These are phyloP conservation scores for Teratosphaeria epicoccoides DNA, from an alignment of 2,329 filamentous ascomycete genomes.

Conservation along the genomic window DNA sequence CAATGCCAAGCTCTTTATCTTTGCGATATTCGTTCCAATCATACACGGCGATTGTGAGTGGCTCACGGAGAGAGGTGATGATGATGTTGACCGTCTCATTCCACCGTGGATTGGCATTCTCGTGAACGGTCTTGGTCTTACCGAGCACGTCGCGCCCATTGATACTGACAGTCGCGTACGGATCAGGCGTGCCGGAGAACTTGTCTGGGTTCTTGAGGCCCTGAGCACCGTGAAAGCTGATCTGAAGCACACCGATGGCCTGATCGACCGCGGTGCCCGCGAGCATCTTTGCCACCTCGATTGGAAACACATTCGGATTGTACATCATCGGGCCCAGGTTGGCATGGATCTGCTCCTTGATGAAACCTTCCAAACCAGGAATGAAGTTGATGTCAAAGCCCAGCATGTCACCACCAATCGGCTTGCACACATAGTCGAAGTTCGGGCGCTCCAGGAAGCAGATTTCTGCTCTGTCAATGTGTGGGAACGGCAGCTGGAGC, in stretches of 20 bases:
- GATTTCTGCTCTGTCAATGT: slow-evolving; percentile 89
- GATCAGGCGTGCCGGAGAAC: slow-evolving; percentile 83
- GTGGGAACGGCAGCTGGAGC: slow-evolving; percentile 88
- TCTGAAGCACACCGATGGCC: slow-evolving; percentile 83
- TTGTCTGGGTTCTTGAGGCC: slow-evolving; percentile 93
- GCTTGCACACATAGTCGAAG: slow-evolving; percentile 97
- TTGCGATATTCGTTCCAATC: slow-evolving; percentile 96
- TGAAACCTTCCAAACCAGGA: slow-evolving; percentile 84
- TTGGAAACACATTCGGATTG: slow-evolving; percentile 90
- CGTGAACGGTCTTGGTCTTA: slow-evolving; percentile 76
- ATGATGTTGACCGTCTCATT: slow-evolving; percentile 96
- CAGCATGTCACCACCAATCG: slow-evolving; percentile 85
- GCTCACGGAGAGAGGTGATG: slow-evolving; percentile 79
- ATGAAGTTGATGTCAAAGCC: slow-evolving; percentile 99
- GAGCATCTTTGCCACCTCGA: slow-evolving; percentile 97
- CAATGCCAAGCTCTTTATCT: slow-evolving; percentile 85
- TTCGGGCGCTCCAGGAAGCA: slow-evolving; percentile 82
- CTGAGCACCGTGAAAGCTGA: slow-evolving; percentile 83
- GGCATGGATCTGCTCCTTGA: slow-evolving; percentile 89
- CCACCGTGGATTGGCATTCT: slow-evolving; percentile 82
- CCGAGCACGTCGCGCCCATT: slow-evolving; percentile 74
- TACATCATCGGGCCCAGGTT: slow-evolving; percentile 98
- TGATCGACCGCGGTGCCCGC: slow-evolving; percentile 89
- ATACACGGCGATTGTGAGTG: slow-evolving; percentile 71
- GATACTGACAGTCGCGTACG: slow-evolving; percentile 75